Conservation (phyloP, 2,329 filamentous ascomycete genomes). For the Colletotrichum sp. region DNA sequence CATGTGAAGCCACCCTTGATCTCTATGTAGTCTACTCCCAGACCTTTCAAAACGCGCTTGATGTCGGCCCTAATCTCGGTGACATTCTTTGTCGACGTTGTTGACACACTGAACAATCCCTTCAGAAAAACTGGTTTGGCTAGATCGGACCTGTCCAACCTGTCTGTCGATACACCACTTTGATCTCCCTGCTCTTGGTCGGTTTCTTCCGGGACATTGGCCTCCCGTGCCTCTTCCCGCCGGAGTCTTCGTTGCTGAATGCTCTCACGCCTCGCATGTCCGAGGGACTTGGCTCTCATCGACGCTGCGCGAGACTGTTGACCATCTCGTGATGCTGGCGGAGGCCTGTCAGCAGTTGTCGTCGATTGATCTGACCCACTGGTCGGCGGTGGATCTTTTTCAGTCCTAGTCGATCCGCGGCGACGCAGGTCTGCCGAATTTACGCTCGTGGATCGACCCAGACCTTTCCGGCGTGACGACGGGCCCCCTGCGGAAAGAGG, state of each 20-base stretch:
- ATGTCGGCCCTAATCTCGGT: constrained; percentile 87
- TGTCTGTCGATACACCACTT: constrained; percentile 65
- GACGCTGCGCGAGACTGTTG: constrained; percentile 65
- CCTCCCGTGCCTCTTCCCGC: constrained; percentile 74
- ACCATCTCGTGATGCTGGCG: constrained; percentile 55
- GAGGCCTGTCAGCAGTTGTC: constrained; percentile 57
- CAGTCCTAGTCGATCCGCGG: constrained; percentile 52
- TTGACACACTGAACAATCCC: constrained; percentile 95
- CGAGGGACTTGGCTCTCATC: constrained; percentile 82
- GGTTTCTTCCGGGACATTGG: constrained; percentile 89
- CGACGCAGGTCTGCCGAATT: constrained; percentile 84
- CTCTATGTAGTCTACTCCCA: constrained; percentile 90
- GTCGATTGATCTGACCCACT: constrained; percentile 83
- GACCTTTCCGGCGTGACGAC: constrained; percentile 67
- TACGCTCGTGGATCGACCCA: constrained; percentile 89
- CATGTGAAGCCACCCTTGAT: constrained; percentile 95
- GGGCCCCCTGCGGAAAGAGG: constrained; percentile 66
- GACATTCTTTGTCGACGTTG: constrained; percentile 91
- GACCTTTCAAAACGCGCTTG: constrained; percentile 84
- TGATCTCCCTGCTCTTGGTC: constrained; percentile 65
- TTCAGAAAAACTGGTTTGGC: constrained; percentile 96
- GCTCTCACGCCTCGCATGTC: constrained; percentile 87
- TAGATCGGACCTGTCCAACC: constrained; percentile 73
- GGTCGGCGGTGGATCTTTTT: constrained; percentile 72
- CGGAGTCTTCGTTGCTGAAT: constrained; percentile 84